These are phyloP conservation scores for Neurospora sp. DNA, from an alignment of 495 filamentous ascomycete genomes.

Conservation along the genomic window DNA sequence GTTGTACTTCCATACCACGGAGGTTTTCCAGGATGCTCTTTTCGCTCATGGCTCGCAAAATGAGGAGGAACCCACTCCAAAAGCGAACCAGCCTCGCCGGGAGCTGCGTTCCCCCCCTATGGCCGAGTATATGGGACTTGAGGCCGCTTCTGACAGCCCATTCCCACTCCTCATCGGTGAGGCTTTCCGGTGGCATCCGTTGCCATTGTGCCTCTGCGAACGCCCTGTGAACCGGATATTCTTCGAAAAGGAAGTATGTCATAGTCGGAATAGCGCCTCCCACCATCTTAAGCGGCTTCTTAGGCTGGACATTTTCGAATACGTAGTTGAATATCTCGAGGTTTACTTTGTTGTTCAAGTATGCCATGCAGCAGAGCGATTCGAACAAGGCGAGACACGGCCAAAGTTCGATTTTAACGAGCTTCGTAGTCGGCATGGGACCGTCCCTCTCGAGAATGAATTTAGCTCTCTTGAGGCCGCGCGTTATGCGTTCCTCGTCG, in stretches of 20 bases:
- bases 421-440: constrained; percentile 19
- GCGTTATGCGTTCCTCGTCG: constrained; percentile 26
- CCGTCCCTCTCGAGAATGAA: constrained; percentile 28
- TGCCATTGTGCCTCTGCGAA: constrained; percentile 66
- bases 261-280: constrained; percentile 66
- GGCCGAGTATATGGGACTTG: constrained; percentile 4
- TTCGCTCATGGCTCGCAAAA: constrained; percentile 60
- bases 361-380: constrained; percentile 41
- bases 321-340: constrained; percentile 58
- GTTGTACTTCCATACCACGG: constrained; percentile 59
- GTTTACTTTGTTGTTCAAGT: constrained; percentile 27
- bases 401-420: constrained; percentile 21
- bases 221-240: constrained; percentile 42
- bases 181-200: constrained; percentile 39
- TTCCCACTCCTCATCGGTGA: constrained; percentile 63
- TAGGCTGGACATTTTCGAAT: constrained; percentile 65
- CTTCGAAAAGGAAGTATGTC: constrained; percentile 68
- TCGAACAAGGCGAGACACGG: constrained; percentile 42
- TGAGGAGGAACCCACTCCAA: constrained; percentile 64
- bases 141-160: constrained; percentile 69
- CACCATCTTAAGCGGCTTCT: constrained; percentile 55
- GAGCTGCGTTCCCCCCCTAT: constrained; percentile 8
- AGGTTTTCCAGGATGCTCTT: constrained; percentile 68
- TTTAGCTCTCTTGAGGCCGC: constrained; percentile 26
- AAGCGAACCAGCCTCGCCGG: constrained; percentile 45